A percentile compares a stretch with the other conserved stretches of the same genome.
phyloP scores from a whole-genome alignment of 2,329 filamentous ascomycete species.

The Penicillium freii region DNA sequence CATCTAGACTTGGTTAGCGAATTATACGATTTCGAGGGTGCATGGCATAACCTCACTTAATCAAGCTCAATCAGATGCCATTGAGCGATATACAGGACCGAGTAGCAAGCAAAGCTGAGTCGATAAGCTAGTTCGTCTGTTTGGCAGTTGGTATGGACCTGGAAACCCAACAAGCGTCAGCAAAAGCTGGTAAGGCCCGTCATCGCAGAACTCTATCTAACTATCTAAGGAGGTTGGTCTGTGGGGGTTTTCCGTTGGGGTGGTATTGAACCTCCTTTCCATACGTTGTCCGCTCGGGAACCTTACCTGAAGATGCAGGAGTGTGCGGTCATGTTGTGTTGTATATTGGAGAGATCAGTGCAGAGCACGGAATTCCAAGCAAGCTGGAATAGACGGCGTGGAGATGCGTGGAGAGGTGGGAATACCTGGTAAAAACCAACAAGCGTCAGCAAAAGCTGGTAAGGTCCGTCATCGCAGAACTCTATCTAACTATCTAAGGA shows the following conservation, averaged over 20 bases:
- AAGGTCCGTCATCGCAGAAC: background rate
- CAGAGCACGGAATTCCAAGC: background rate
- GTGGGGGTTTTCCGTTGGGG: background rate
- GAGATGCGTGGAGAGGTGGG: background rate
- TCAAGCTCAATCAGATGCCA: no score
- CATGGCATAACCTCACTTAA: background rate
- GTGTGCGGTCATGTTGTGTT: no score
- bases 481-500: background rate
- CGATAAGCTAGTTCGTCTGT: background rate
- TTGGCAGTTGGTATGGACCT: background rate
- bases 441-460: background rate
- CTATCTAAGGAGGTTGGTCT: background rate
- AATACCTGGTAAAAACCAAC: background rate
- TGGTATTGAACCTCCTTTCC: background rate
- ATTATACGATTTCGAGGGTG: background rate
- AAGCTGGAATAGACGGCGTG: background rate
- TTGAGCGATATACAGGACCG: background rate
- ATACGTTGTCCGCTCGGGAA: background rate
- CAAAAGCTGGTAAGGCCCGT: background rate
- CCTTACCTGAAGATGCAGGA: background rate
- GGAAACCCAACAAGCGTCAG: background rate
- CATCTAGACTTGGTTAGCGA: background rate
- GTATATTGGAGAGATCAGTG: no score
- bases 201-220: background rate
- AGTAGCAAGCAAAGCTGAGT: background rate